Conservation (phyloP, 2,329 filamentous ascomycete species). For the Colletotrichum sp. region DNA sequence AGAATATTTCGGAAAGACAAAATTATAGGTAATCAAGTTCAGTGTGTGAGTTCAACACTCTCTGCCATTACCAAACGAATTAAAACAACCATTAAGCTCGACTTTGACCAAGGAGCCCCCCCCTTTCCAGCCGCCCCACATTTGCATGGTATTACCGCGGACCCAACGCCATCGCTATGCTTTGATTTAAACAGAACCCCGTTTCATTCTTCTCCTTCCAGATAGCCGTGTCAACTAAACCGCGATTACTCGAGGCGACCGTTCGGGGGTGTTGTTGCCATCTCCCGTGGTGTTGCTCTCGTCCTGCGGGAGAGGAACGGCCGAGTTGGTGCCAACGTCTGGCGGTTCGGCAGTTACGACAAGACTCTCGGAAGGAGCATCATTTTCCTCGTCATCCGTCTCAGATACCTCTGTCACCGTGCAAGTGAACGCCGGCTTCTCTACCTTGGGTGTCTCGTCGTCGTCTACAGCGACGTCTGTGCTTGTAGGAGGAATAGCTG, state of each 20-base stretch:
- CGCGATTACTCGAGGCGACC: neutral
- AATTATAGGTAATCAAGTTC: neutral
- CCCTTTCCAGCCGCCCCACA: neutral
- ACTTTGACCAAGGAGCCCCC: neutral
- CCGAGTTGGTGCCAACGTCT: neutral
- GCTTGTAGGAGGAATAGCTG: neutral
- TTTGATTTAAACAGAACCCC: neutral
- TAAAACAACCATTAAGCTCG: neutral
- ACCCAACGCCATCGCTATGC: slow-evolving; percentile 20
- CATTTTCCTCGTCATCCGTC: neutral
- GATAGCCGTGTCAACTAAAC: neutral
- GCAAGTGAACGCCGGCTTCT: slow-evolving; percentile 11
- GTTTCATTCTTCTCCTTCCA: neutral
- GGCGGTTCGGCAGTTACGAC: neutral
- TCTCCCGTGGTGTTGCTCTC: neutral
- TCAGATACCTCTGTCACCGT: slow-evolving; percentile 8
- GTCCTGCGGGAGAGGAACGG: neutral
- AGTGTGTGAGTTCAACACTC: neutral
- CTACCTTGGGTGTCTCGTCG: slow-evolving; percentile 10
- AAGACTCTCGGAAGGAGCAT: neutral
- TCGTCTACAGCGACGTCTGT: neutral
- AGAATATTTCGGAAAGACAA: neutral
- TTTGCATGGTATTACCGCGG: slow-evolving; percentile 9
- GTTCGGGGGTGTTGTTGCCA: neutral
- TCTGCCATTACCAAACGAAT: neutral